A percentile compares a stretch with the other conserved stretches of the same genome.
Conservation (phyloP, 2,329 filamentous ascomycete species). For the Hirsutella rhossiliensis region DNA sequence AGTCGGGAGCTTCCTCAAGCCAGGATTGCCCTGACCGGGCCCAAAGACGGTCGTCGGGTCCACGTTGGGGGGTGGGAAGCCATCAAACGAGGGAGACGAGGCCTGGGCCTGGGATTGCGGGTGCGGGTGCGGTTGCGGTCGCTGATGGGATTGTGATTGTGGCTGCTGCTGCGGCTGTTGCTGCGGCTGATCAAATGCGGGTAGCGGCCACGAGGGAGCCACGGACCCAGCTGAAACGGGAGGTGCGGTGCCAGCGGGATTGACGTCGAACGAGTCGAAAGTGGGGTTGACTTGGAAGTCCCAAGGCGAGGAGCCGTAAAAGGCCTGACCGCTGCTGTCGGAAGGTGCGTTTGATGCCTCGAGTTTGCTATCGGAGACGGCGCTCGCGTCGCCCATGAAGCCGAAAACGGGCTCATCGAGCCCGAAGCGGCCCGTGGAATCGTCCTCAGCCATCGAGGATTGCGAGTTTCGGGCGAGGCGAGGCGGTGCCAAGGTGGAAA, state of each 20-base stretch:
- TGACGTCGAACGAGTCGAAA: conserved; percentile 32
- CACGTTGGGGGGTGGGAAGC: conserved; percentile 19
- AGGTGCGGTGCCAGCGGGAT: conserved; percentile 21
- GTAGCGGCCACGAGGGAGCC: conserved; percentile 21
- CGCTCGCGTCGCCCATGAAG: conserved; percentile 22
- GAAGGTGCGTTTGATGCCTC: conserved; percentile 17
- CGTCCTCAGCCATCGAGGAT: conserved; percentile 26
- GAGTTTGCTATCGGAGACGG: conserved; percentile 15
- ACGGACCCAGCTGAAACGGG: conserved; percentile 19
- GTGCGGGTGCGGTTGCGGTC: not conserved
- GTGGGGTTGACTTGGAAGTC: conserved; percentile 34
- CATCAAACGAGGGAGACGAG: conserved; percentile 17
- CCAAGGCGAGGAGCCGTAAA: conserved; percentile 26
- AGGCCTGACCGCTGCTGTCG: conserved; percentile 23
- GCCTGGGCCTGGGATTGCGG: conserved; percentile 5
- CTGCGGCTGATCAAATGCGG: conserved; percentile 21
- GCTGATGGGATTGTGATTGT: not conserved
- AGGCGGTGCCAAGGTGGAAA: not conserved
- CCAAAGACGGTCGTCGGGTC: conserved; percentile 22
- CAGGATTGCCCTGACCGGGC: conserved; percentile 8
- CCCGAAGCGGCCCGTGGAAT: conserved; percentile 27
- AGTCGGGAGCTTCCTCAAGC: conserved; percentile 16
- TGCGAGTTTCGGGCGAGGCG: not conserved
- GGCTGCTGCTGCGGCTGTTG: not conserved
- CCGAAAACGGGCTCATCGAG: conserved; percentile 29